A percentile compares a stretch with the other conserved stretches of the same genome.
Conservation (phyloP, 768 basidiomycete species). For the Psilocybe azurescens region DNA sequence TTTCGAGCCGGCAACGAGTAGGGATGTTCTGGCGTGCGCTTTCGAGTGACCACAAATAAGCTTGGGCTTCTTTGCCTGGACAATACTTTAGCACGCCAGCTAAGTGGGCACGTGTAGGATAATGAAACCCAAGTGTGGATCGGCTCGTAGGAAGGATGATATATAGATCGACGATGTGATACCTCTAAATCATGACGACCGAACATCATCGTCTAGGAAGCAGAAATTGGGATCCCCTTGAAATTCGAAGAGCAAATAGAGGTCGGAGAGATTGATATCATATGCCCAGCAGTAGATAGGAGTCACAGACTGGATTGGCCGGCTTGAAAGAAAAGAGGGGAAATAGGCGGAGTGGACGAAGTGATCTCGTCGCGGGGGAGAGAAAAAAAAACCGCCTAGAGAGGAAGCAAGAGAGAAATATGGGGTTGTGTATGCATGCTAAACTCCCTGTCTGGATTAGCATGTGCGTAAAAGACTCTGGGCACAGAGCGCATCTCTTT, state of each 20-base stretch:
- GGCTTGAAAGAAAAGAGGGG: background rate
- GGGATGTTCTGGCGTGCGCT: too few relatives aligned
- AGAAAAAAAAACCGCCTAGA: background rate
- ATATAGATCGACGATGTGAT: background rate
- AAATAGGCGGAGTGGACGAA: background rate
- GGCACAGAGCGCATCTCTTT: conserved; percentile 60
- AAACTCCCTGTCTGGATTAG: conserved; percentile 26
- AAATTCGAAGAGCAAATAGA: too few relatives aligned
- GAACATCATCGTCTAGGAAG: too few relatives aligned
- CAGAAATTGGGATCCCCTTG: too few relatives aligned
- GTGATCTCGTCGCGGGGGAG: background rate
- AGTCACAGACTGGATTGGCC: background rate
- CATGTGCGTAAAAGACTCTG: conserved; percentile 63
- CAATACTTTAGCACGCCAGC: too few relatives aligned
- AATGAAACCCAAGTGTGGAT: background rate
- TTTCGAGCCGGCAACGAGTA: too few relatives aligned
- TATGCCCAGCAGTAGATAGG: background rate
- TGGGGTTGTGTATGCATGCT: background rate
- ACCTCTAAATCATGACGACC: background rate
- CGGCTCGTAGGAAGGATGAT: background rate
- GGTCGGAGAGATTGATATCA: background rate
- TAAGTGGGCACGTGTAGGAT: too few relatives aligned
- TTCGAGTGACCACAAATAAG: too few relatives aligned
- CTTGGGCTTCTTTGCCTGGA: too few relatives aligned
- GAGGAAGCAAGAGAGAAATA: background rate